A percentile compares a stretch with the other conserved stretches of the same genome.
These are phyloP conservation scores for Simmondsia chinensis DNA, from an alignment of 148 eudicot species.

Conservation along the genomic window DNA sequence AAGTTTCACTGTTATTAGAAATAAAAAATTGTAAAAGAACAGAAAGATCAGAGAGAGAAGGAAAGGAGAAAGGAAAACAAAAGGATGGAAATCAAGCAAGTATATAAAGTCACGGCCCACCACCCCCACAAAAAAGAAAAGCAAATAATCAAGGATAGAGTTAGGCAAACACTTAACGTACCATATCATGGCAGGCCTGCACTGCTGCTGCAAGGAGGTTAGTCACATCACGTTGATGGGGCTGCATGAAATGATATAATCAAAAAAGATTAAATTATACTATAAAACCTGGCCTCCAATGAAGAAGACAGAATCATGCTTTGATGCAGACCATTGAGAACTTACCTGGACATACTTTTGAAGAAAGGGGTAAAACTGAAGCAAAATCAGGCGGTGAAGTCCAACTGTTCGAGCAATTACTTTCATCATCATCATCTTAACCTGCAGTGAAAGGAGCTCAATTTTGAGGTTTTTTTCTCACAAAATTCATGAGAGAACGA, in stretches of 20 bases:
- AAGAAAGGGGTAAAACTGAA: slow-evolving; percentile 73
- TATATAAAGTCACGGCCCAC: no score
- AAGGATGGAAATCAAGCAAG: no score
- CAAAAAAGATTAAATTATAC: slow-evolving; percentile 9
- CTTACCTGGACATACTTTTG: slow-evolving; percentile 95
- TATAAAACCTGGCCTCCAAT: no score
- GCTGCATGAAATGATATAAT: slow-evolving; percentile 40
- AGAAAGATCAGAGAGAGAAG: no score
- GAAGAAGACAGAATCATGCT: no score
- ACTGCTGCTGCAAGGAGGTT: slow-evolving; percentile 92
- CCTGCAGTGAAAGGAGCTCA: slow-evolving; percentile 26
- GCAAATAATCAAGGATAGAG: neutral
- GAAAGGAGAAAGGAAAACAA: no score
- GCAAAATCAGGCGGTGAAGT: slow-evolving; percentile 73
- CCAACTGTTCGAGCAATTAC: slow-evolving; percentile 85
- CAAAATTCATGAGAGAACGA: neutral
- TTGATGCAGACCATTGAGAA: no score
- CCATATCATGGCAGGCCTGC: slow-evolving; percentile 99
- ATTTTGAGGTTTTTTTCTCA: neutral
- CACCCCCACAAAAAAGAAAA: neutral
- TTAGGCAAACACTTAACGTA: slow-evolving; percentile 9
- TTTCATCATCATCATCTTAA: slow-evolving; percentile 93
- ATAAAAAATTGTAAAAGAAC: no score
- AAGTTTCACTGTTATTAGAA: no score
- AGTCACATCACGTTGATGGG: slow-evolving; percentile 95